phyloP scores from a whole-genome alignment of 2,329 filamentous ascomycete species.

The Talaromyces islandicus region DNA sequence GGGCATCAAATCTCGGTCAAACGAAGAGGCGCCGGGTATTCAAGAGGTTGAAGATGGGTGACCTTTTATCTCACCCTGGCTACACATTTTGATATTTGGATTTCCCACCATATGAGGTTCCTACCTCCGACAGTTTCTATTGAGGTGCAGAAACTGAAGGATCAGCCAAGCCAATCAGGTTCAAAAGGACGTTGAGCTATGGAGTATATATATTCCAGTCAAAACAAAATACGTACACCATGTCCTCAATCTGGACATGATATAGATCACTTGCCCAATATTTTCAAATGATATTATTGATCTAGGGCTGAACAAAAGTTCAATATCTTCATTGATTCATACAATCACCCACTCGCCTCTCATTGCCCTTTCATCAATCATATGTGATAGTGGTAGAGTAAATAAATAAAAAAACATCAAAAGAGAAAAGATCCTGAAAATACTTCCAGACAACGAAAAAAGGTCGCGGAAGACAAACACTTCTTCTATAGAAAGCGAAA shows the following conservation, averaged over 20 bases:
- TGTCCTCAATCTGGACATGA: background rate
- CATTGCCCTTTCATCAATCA: slow-evolving; percentile 13
- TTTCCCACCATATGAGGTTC: background rate
- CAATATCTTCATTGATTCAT: slow-evolving; percentile 10
- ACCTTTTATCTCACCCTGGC: background rate
- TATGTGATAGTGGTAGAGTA: slow-evolving; percentile 2
- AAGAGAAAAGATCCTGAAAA: background rate
- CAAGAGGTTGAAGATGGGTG: slow-evolving; percentile 26
- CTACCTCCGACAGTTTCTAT: background rate
- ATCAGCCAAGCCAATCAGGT: background rate
- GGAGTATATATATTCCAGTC: background rate
- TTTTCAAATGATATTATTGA: background rate
- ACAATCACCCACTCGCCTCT: slow-evolving; percentile 12
- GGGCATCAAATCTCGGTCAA: slow-evolving; percentile 24
- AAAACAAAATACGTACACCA: background rate
- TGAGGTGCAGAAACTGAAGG: background rate
- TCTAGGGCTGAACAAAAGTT: background rate
- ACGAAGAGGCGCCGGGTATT: slow-evolving; percentile 33
- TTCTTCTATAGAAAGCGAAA: slow-evolving; percentile 14
- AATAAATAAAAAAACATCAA: slow-evolving; percentile 1
- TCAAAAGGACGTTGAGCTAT: background rate
- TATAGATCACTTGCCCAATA: background rate
- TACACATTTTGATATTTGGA: background rate
- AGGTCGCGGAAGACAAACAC: background rate
- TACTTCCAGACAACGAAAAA: background rate